Conservation (phyloP, 495 filamentous ascomycete genomes). For the Aspergillus homomorphus region DNA sequence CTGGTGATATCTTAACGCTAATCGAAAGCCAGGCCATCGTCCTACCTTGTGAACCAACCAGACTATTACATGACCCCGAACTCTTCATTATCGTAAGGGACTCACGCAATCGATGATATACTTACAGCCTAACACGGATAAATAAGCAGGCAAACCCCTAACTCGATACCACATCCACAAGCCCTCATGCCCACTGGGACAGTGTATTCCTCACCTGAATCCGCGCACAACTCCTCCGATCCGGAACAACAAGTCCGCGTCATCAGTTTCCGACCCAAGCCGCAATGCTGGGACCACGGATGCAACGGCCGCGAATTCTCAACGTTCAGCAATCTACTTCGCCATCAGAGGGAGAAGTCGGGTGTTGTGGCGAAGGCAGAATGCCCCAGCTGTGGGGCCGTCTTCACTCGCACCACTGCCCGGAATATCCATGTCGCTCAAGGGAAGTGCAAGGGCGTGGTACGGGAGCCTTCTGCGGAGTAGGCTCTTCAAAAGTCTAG, state of each 20-base stretch:
- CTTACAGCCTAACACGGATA: constrained; percentile 3
- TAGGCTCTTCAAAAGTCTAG: constrained; percentile 5
- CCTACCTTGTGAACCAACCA: constrained; percentile 28
- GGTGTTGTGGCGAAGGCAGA: constrained; percentile 82
- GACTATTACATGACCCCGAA: constrained; percentile 29
- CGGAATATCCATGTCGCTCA: constrained; percentile 84
- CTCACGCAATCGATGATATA: not conserved
- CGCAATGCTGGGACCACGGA: constrained; percentile 93
- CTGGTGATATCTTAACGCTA: not conserved
- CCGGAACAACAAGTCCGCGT: constrained; percentile 60
- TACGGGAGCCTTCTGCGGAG: constrained; percentile 29
- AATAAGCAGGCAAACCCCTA: constrained; percentile 20
- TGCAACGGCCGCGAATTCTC: constrained; percentile 94
- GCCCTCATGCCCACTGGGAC: constrained; percentile 27
- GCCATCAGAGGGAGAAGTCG: constrained; percentile 92
- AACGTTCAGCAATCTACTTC: constrained; percentile 89
- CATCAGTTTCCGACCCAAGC: constrained; percentile 74
- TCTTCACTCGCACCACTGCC: constrained; percentile 88
- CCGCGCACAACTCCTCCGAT: constrained; percentile 28
- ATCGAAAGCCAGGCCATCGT: constrained; percentile 15
- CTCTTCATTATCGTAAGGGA: constrained; percentile 27
- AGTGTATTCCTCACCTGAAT: constrained; percentile 32
- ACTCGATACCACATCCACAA: constrained; percentile 28
- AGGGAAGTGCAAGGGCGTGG: constrained; percentile 75
- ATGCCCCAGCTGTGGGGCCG: constrained; percentile 83